These are phyloP conservation scores for Laguncularia racemosa DNA, from an alignment of 345 rosid species.

Conservation along the genomic window DNA sequence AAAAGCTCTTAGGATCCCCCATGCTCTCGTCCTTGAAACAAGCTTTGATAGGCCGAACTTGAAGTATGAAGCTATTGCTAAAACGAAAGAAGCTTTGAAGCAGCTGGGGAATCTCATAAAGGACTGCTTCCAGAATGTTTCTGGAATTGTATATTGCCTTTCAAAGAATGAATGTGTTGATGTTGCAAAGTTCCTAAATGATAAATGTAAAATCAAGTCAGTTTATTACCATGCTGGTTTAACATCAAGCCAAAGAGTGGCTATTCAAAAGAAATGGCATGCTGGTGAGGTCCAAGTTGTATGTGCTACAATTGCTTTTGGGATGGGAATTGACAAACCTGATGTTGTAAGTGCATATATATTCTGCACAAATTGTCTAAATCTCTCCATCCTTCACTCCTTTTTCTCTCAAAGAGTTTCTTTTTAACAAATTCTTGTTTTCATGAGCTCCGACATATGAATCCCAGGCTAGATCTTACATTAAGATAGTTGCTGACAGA, in stretches of 20 bases:
- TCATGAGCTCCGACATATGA: too few species aligned
- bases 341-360: conserved; percentile 66
- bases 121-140: conserved; percentile 59
- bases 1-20: conserved; percentile 64
- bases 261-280: conserved; percentile 82
- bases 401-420: too few species aligned
- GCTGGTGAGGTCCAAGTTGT: conserved; percentile 70
- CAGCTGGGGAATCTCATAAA: conserved; percentile 70
- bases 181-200: conserved; percentile 63
- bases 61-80: conserved; percentile 73
- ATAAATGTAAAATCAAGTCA: conserved; percentile 65
- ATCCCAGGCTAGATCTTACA: too few species aligned
- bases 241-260: conserved; percentile 61
- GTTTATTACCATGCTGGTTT: conserved; percentile 80
- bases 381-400: too few species aligned
- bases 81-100: conserved; percentile 67
- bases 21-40: conserved; percentile 71
- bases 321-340: conserved; percentile 97
- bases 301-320: conserved; percentile 90
- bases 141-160: conserved; percentile 83
- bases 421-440: too few species aligned
- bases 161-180: conserved; percentile 82
- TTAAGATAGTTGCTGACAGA: too few species aligned
- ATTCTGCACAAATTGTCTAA: not conserved
- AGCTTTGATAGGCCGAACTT: conserved; percentile 93